Conservation (phyloP, 257 asterid species). For the Solanum habrochaites region DNA sequence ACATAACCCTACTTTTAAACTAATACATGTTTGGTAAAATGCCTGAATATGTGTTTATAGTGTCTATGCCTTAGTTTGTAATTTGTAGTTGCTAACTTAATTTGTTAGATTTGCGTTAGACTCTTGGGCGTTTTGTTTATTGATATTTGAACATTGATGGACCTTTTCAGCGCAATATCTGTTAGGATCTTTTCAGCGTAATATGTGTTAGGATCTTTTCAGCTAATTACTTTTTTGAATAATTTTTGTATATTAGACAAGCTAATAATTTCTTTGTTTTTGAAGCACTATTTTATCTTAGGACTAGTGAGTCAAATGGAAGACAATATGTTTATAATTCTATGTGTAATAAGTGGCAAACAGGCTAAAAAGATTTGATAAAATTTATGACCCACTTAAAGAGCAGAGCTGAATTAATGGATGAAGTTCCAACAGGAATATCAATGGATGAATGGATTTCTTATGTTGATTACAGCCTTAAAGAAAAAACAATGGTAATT, state of each 20-base stretch:
- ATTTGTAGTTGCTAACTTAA: too few relatives aligned
- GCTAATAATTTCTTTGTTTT: not conserved
- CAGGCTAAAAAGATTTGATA: not conserved
- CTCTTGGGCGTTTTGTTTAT: not conserved
- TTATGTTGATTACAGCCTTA: not conserved
- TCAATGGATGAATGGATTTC: not conserved
- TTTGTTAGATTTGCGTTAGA: too few relatives aligned
- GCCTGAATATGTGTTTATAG: too few relatives aligned
- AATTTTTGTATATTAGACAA: too few relatives aligned
- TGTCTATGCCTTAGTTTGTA: too few relatives aligned
- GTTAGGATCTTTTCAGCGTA: too few relatives aligned
- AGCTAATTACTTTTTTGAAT: too few relatives aligned
- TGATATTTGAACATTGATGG: not conserved
- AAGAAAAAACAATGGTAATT: not conserved
- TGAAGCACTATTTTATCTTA: not conserved
- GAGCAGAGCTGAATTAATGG: not conserved
- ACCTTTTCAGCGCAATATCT: not conserved
- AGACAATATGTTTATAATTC: not conserved
- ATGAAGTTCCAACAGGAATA: not conserved
- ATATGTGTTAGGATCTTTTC: too few relatives aligned
- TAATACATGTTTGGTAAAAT: too few relatives aligned
- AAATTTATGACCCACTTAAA: not conserved
- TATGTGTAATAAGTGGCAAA: not conserved
- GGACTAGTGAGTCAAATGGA: not conserved
- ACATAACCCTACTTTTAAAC: not conserved